Percentiles rank a stretch among this genome's conserved stretches.
Conservation (phyloP, 768 basidiomycete genomes). For the Boletus reticuloceps region DNA sequence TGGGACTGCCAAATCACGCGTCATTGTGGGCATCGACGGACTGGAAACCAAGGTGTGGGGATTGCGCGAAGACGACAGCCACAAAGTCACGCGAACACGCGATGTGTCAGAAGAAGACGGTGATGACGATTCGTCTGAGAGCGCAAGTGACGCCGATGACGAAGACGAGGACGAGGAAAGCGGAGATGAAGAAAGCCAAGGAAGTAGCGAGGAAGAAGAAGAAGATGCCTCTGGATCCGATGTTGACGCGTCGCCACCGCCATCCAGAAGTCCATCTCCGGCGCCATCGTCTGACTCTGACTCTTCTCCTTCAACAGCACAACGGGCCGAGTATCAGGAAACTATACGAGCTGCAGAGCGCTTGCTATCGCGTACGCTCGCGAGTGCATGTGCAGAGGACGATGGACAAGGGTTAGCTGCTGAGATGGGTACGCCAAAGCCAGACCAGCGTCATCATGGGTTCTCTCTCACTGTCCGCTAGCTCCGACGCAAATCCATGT, state of each 20-base stretch:
- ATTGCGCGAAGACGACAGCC: constrained; percentile 6
- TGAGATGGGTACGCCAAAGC: constrained; percentile 36
- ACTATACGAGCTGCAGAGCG: constrained; percentile 36
- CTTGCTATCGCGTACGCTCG: constrained; percentile 43
- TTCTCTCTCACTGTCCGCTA: constrained; percentile 15
- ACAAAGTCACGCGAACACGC: constrained; percentile 30
- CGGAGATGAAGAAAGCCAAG: constrained; percentile 1
- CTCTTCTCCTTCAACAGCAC: constrained; percentile 26
- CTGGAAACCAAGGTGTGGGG: constrained; percentile 47
- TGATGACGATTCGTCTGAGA: not conserved
- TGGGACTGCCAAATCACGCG: constrained; percentile 56
- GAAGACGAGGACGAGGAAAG: constrained; percentile 12
- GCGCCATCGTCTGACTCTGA: constrained; percentile 16
- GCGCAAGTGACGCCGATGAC: not conserved
- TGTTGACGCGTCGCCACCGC: constrained; percentile 12
- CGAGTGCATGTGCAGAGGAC: constrained; percentile 42
- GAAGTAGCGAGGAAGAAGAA: constrained; percentile 8
- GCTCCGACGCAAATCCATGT: constrained; percentile 49
- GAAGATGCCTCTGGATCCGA: constrained; percentile 4
- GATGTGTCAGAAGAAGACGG: not conserved
- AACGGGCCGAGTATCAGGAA: constrained; percentile 35
- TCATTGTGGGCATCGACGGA: constrained; percentile 64
- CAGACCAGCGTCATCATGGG: not conserved
- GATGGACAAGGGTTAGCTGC: constrained; percentile 37
- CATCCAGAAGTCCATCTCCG: constrained; percentile 28